Evolutionary conservation across 148 eudicot species (phyloP), one percentile per base, ranked within the genome.

Genomic region (Persicaria tinctoria): DNA sequence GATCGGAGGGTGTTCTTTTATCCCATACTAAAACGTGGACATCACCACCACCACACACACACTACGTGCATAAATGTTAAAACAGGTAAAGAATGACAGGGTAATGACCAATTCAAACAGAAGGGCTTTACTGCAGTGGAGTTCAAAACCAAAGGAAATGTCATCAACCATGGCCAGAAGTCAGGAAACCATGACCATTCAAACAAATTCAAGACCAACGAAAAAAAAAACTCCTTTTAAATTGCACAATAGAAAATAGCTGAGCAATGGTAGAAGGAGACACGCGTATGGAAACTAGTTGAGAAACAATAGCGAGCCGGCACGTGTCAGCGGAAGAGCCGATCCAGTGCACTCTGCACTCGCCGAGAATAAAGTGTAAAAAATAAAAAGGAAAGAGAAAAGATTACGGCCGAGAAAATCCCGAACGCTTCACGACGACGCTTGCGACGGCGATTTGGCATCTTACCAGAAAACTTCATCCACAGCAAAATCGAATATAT

Each of bases 401-500:
- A 18, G 62, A n/a, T 1, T 14, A 1, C n/a, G 41, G 41, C 41
- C 18, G 7, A 20, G 54, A 51, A 14, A 6, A 56, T 17, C 20
- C 62, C 41, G 41, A 56, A 56, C 62, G 13, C 10, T 8, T 14
- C 13, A 51, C 4, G 10, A 3, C 54, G 17, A 5, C 20, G 62
- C 7, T 56, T 56, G 62, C 20, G 20, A 56, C 17, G 62, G 6
- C 60, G 20, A 55, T 13, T 13, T 55, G 7, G 8, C n/a, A n/a
- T 32, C 20, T 23, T 23, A 62, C 27, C 68, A 1, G 44, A 27
- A 62, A 14, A 62, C 4, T 27, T 5, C 41, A 62, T 27, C 68
- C 68, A 62, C 68, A 62, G 44, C 68, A 62, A 62, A 62, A 62
- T 62, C 41, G 41, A 62, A 62, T 62, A 62, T 2, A 32, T 32